Evolutionary conservation across 148 eudicot genomes (phyloP), one percentile per base, ranked within the genome.

Genomic region (Tetragonia tetragonoides): DNA sequence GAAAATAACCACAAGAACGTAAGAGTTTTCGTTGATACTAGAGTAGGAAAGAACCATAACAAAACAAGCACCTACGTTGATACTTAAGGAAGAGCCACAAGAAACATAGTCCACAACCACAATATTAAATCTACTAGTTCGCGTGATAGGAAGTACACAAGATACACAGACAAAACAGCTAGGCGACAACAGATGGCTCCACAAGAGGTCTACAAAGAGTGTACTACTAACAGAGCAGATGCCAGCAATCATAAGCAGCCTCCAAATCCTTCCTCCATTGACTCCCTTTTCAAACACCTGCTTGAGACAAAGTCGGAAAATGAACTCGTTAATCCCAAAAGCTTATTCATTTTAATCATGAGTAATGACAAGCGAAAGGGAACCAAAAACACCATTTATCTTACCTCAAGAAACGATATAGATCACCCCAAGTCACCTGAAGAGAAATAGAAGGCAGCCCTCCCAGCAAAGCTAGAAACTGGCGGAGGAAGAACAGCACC

Each of bases 1-100:
- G 62, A 46, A 71, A 40, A 23, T 63, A 73, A 72, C 41, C n/a
- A 77, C 40, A 68, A 70, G 64, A 69, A 77, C n/a, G 24, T 37
- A 44, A 69, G 24, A 38, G 75, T 63, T 77, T 76, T 28, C 38
- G 21, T 70, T 49, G 79, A 59, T 42, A 41, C 44, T 46, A 21
- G 4, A 73, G 51, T 66, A 63, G 5, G 14, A 11, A 53, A 64
- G 61, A 62, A 81, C n/a, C 63, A 28, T 16, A 16, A 34, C 10
- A 80, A 74, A 80, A 46, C 40, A 21, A 63, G 44, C 53, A 7
- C 44, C 70, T 42, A 44, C 53, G 41, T 20, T 5, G 72, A 41
- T 10, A 42, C 51, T 42, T 42, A 16, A 38, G 74, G 39, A 71
- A 71, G 20, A 44, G 8, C 74, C 5, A 9, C 56, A 71, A 51